Evolutionary conservation across 768 basidiomycete species (phyloP), one percentile per base, ranked within the genome.

Genomic region (Termitomyces titanicus): DNA sequence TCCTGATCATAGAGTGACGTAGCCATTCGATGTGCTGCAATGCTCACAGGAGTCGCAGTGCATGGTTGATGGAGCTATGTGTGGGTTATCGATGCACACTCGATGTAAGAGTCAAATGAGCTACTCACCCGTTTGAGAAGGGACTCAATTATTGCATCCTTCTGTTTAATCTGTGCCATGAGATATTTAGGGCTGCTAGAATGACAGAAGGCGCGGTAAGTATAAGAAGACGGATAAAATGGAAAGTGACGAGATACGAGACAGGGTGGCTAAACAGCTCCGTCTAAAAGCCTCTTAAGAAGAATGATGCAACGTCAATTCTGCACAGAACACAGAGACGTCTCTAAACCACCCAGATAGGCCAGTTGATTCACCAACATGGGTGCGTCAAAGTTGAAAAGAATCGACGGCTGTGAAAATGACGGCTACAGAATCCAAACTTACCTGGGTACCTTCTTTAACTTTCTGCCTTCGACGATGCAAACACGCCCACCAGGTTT

Each of bases 141-240:
- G 13, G 85, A 88, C 59, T 92, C 88, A 61, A 94, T 93, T 61
- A 93, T 87, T n/a, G 83, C 77, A 72, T 94, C 91, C 73, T 94
- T 94, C 72, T 94, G 91, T 51, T 86, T 81, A 59, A 94, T 86
- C 67, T 93, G 89, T 5, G 89, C 88, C 22, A 93, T 80, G 17
- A 94, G 76, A 65, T 92, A 92, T 64, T 93, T 91, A 55, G 89
- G 83, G 74, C 92, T 92, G 66, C 91, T 94, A 62, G 63, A 71
- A 62, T 60, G 66, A 53, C 56, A 69, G n/a, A n/a, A n/a, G n/a
- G n/a, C n/a, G 72, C 29, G 77, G 67, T 59, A 75, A 74, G 61
- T 74, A 56, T 25, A 68, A 42, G 55, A 53, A 5, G 65, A 50
- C 2, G 63, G 65, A 29, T n/a, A n/a, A n/a, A n/a, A n/a, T n/a